Base-by-base conservation (phyloP, 148 eudicot genomes). In the Vaccinium macrocarpon region DNA sequence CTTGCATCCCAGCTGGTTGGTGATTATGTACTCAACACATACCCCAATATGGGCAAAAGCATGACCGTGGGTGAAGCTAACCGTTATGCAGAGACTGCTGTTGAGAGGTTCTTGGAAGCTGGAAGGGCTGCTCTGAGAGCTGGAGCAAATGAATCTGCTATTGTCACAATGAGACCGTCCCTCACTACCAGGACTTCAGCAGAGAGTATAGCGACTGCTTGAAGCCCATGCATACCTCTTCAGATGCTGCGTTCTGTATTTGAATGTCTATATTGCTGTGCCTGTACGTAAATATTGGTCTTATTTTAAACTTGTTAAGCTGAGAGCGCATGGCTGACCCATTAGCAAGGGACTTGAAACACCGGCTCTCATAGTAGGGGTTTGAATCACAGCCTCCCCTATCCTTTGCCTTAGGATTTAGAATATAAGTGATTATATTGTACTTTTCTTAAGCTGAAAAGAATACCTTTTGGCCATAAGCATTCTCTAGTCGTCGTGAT, bases 1-100 rank as follows among this genome's bases (percentile, higher is more conserved):
- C 93, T 95, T 70, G 98, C 98, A 5, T 93, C 98, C 16, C 98
- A 95, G 86, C 93, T 95, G 42, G 92, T 90, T 59, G 98, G 98
- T 10, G 98, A 95, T 83, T 77, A 93, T 84, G 86, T 95, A 46
- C 92, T 93, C 19, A 93, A 93, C 82, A 79, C 90, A 19, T 95
- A 95, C 86, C 97, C 98, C 0, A 89, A 92, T 82, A 92, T 93
- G 78, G 98, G 98, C 57, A 89, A 89, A 81, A 89, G 84, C 87
- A 92, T 95, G 97, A 93, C 90, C 0, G 97, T 91, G 6, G 89
- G 84, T 73, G 91, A 89, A 89, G 98, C 92, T 76, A 92, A 93
- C 83, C 82, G 83, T 46, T 95, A 95, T 59, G 95, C 92, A 1
- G 93, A 93, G 88, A 91, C 89, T 88, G 93, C 98, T 27, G 95